Conservation (phyloP, 495 filamentous ascomycete genomes). For the Lophium mytilinum region DNA sequence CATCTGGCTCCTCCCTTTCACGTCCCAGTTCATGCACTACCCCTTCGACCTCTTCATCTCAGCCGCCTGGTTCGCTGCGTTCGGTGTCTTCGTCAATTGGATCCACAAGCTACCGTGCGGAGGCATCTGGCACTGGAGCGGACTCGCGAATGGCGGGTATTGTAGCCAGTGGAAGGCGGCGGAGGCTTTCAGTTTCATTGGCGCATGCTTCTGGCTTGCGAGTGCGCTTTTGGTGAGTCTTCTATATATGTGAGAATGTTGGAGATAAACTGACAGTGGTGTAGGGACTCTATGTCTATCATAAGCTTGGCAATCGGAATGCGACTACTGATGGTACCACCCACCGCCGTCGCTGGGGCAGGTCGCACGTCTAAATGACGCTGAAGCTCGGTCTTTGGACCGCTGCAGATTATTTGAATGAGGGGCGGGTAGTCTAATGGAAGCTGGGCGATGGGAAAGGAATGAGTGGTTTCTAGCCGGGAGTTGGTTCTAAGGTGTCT, state of each 20-base stretch:
- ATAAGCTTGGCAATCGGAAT: background rate
- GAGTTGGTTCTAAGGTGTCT: no score
- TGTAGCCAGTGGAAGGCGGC: slow-evolving; percentile 59
- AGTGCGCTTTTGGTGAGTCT: slow-evolving; percentile 42
- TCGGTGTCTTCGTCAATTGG: slow-evolving; percentile 37
- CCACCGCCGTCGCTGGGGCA: background rate
- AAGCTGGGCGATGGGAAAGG: no score
- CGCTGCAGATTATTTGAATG: no score
- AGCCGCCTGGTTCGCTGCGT: slow-evolving; percentile 24
- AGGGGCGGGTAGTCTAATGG: no score
- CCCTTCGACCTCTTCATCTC: slow-evolving; percentile 21
- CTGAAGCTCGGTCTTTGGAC: no score
- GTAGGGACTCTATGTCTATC: background rate
- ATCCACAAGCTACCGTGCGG: slow-evolving; percentile 46
- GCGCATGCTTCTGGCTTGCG: slow-evolving; percentile 58
- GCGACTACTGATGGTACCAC: background rate
- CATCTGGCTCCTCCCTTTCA: slow-evolving; percentile 50
- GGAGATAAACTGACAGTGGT: background rate
- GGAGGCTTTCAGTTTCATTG: slow-evolving; percentile 59
- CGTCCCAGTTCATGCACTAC: slow-evolving; percentile 32
- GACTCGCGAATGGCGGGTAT: slow-evolving; percentile 24
- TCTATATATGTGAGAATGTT: background rate
- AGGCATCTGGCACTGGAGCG: slow-evolving; percentile 43
- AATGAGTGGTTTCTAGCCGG: no score
- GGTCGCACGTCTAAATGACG: background rate